Percentiles rank a stretch among this genome's conserved stretches.
These are phyloP conservation scores for Ceratobasidium sp. DNA, from an alignment of 1,284 basidiomycete species.

Conservation along the genomic window DNA sequence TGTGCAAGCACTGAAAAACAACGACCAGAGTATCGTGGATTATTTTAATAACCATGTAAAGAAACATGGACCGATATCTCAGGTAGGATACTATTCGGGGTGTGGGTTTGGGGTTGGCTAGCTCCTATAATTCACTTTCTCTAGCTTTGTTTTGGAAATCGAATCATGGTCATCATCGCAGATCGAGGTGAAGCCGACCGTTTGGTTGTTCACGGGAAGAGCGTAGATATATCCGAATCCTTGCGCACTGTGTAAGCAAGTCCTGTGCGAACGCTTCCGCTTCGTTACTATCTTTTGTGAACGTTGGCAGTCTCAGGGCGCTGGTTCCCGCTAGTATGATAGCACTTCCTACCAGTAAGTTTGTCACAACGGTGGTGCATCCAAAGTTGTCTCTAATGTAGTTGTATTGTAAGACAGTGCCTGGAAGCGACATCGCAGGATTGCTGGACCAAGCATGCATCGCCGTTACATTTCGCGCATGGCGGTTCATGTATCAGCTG, in stretches of 20 bases:
- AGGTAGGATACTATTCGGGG: not conserved
- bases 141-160: slow-evolving; percentile 11
- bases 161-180: slow-evolving; percentile 2
- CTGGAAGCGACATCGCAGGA: slow-evolving; percentile 28
- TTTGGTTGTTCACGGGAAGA: not conserved
- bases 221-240: slow-evolving; percentile 1
- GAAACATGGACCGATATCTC: slow-evolving; percentile 17
- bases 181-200: slow-evolving; percentile 13
- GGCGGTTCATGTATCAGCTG: not conserved
- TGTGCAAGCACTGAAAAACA: not conserved
- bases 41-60: slow-evolving; percentile 7
- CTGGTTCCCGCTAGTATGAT: slow-evolving; percentile 12
- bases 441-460: not conserved
- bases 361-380: not conserved
- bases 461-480: slow-evolving; percentile 15
- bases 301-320: not conserved
- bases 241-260: not conserved
- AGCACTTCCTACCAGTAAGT: not conserved
- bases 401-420: not conserved
- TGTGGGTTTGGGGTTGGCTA: not conserved
- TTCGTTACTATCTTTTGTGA: not conserved
- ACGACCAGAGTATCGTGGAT: not conserved
- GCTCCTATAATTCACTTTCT: too few species aligned
- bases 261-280: not conserved
- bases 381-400: not conserved